A percentile compares a stretch with the other conserved stretches of the same genome.
Conservation (phyloP, 1,284 basidiomycete species). For the Coniferiporia sulphurascens region DNA sequence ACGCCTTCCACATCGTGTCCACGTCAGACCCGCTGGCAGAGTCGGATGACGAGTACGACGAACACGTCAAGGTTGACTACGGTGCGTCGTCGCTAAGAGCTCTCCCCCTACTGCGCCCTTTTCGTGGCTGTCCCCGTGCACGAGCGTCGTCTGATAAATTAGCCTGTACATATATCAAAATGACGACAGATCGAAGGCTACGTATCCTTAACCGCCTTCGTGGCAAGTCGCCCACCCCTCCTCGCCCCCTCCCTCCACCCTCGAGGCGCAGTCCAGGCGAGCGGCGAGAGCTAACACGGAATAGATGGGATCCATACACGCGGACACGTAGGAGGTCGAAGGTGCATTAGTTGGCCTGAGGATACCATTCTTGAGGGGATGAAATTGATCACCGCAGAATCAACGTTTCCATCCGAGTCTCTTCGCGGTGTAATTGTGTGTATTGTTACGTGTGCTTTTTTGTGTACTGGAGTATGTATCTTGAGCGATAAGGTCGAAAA, state of each 20-base stretch:
- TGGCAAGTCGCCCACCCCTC: constrained; percentile 16
- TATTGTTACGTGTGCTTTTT: not conserved
- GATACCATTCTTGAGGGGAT: not conserved
- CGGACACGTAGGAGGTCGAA: not conserved
- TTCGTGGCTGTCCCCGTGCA: not conserved
- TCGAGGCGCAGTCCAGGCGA: not conserved
- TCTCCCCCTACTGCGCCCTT: not conserved
- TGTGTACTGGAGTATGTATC: not conserved
- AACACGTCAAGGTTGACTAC: constrained; percentile 16
- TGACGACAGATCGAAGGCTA: constrained; percentile 12
- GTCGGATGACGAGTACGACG: constrained; percentile 19
- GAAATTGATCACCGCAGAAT: not conserved
- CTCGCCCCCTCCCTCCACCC: not conserved
- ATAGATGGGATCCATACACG: constrained; percentile 4
- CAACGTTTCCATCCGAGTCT: not conserved
- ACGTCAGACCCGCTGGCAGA: constrained; percentile 16
- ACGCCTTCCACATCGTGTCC: constrained; percentile 18
- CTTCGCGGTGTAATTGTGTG: not conserved
- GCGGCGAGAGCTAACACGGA: not conserved
- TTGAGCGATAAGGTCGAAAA: not conserved
- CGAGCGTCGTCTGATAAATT: not conserved
- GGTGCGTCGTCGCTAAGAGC: constrained; percentile 4
- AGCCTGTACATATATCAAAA: not conserved
- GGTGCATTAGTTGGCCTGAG: not conserved
- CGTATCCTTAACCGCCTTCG: constrained; percentile 17